Base-by-base conservation (phyloP, 2,329 filamentous ascomycete genomes). In the Keithomyces neogunnii region DNA sequence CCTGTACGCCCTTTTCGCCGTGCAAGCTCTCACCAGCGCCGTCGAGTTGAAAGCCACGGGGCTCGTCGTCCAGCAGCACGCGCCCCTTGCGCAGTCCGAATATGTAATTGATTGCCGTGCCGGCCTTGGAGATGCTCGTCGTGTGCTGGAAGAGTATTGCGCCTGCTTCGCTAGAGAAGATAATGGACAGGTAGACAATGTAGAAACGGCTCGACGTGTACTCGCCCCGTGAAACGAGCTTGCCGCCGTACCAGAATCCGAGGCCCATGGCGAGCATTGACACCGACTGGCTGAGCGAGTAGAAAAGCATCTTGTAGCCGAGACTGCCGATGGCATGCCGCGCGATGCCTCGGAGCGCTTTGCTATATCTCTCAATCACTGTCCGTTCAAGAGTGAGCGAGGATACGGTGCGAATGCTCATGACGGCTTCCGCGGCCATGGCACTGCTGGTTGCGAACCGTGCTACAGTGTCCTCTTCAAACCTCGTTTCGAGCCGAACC, bases 131-230 rank as follows among this genome's bases (percentile, higher is more conserved):
- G 50, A 81, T 71, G 59, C 68, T 77, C 4, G 73, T 76, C 1
- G 75, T 73, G 59, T 76, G 75, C 45, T 71, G 62, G 57, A 74
- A 74, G 7, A 75, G 60, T 46, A 69, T 64, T 1, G 65, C 59
- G 0, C 69, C 64, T 2, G 68, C 68, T 63, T 75, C 70, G 0
- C 68, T 71, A 0, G 68, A 69, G 55, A 71, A 76, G 38, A 78
- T 71, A 5, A 79, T 69, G 3, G 69, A 72, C 63, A 78, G 70
- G 55, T 79, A 79, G 7, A 75, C 69, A 19, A 80, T 69, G 51
- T 78, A 66, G 54, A 72, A 72, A 51, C 69, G 63, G 52, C 80
- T 79, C 62, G 81, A 79, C 2, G 73, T 77, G 53, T 80, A 67
- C 51, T 74, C 78, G 2, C 62, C 62, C 65, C 60, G 57, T 0